Conservation (phyloP, 2,329 filamentous ascomycete species). For the Colletotrichum plurivorum region DNA sequence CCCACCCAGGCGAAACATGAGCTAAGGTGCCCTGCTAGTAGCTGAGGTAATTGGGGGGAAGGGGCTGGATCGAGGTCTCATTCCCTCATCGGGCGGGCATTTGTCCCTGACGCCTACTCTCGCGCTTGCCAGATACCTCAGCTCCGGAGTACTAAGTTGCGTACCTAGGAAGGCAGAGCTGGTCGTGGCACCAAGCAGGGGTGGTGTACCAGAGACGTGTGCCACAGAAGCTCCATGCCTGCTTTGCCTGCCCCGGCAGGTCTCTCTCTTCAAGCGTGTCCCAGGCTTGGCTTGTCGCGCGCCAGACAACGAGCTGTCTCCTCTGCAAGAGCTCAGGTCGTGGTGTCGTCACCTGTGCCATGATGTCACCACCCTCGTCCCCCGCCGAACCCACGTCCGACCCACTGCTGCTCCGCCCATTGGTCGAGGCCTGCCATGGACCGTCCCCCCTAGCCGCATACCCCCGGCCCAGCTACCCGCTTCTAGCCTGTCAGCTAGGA, state of each 20-base stretch:
- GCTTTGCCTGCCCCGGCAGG: background rate
- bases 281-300: background rate
- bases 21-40: constrained; percentile 8
- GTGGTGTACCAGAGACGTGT: background rate
- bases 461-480: constrained; percentile 27
- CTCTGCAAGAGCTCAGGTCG: constrained; percentile 4
- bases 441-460: constrained; percentile 28
- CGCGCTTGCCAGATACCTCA: background rate
- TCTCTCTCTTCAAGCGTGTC: constrained; percentile 3
- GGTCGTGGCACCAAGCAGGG: constrained; percentile 6
- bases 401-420: constrained; percentile 18
- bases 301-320: constrained; percentile 2
- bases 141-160: background rate
- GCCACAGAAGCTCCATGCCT: background rate
- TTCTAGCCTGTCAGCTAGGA: constrained; percentile 28
- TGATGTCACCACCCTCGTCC: constrained; percentile 58
- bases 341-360: constrained; percentile 53
- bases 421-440: constrained; percentile 32
- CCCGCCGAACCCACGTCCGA: constrained; percentile 33
- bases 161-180: background rate
- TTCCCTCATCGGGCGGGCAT: constrained; percentile 31
- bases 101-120: constrained; percentile 9
- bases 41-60: constrained; percentile 13
- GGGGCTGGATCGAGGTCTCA: constrained; percentile 36
- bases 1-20: constrained; percentile 31